Evolutionary conservation across 2,329 filamentous ascomycete species (phyloP), one percentile per base, ranked within the genome.

Genomic region (Gnomoniopsis sp.): DNA sequence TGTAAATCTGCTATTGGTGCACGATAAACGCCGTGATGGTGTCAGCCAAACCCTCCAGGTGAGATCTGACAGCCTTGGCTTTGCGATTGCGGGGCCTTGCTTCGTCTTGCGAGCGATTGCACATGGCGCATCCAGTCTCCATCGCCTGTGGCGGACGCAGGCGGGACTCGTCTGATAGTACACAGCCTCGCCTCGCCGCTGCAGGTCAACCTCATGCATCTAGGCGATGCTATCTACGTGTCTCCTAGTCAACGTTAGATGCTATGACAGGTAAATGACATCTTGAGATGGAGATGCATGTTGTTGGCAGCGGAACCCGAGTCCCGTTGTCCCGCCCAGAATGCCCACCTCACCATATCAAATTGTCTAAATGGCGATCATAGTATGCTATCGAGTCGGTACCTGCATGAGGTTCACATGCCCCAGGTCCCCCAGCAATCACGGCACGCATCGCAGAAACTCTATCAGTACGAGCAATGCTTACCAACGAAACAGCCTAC

Each of bases 301-400:
- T 38, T 38, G 33, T 38, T 6, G 36, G 17, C 36, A 17, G 3
- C 36, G 17, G 17, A 14, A 38, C 36, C 3, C 36, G 3, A 17
- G 12, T 17, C 36, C 17, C 36, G 36, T 17, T 38, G 17, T 30
- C 26, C 26, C 26, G 41, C 41, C 17, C 17, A 44, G 11, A 3
- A 44, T 44, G 41, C 17, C 19, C 6, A 19, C 41, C 8, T 44
- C 17, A 21, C 19, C 41, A 44, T n/a, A 19, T 2, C 17, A 10
- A n/a, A 3, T 4, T 44, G 11, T 21, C 15, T 10, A 44, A 2
- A n/a, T 44, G 41, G 41, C 36, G 41, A 23, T 26, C 21, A 14
- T n/a, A 43, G 23, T 46, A 17, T 55, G 57, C 51, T 44, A 55
- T 52, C 54, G 51, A 46, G 30, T 12, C 57, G 50, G 57, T 58